Conservation (phyloP, 495 filamentous ascomycete genomes). For the Trichoderma asperelloides region DNA sequence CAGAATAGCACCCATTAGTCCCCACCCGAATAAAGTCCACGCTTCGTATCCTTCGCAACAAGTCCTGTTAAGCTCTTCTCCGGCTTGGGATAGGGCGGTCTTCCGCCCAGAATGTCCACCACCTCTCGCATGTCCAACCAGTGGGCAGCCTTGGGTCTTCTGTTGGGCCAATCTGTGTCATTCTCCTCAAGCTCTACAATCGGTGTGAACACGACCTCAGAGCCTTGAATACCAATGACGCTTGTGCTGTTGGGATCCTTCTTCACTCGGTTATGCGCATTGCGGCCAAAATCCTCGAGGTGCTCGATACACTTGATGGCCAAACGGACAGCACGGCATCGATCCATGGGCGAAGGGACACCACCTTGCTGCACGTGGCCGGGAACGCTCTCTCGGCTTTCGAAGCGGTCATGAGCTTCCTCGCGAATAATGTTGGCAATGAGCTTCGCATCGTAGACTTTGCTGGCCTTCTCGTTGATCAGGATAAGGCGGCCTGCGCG, state of each 20-base stretch:
- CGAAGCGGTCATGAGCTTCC: constrained; percentile 85
- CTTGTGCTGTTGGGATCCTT: constrained; percentile 59
- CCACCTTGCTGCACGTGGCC: constrained; percentile 97
- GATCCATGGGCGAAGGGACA: constrained; percentile 90
- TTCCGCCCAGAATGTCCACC: constrained; percentile 76
- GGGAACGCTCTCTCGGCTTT: constrained; percentile 81
- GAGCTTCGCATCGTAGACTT: constrained; percentile 82
- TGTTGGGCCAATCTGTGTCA: constrained; percentile 88
- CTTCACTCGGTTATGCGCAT: constrained; percentile 56
- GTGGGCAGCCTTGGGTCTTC: constrained; percentile 75
- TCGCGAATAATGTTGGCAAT: constrained; percentile 94
- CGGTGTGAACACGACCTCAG: constrained; percentile 74
- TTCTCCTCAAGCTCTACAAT: constrained; percentile 67
- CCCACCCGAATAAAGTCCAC: constrained; percentile 26
- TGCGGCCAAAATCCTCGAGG: constrained; percentile 65
- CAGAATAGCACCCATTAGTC: background rate
- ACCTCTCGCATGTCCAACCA: constrained; percentile 76
- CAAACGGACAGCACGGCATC: constrained; percentile 82
- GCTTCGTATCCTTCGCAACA: constrained; percentile 46
- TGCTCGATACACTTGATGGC: constrained; percentile 88
- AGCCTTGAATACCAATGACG: constrained; percentile 89
- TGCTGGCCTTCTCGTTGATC: constrained; percentile 84
- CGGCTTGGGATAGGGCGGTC: constrained; percentile 41
- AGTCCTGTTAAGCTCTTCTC: constrained; percentile 35
- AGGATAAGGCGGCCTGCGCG: constrained; percentile 91